Conservation (phyloP, 768 basidiomycete species). For the Suillus subaureus region DNA sequence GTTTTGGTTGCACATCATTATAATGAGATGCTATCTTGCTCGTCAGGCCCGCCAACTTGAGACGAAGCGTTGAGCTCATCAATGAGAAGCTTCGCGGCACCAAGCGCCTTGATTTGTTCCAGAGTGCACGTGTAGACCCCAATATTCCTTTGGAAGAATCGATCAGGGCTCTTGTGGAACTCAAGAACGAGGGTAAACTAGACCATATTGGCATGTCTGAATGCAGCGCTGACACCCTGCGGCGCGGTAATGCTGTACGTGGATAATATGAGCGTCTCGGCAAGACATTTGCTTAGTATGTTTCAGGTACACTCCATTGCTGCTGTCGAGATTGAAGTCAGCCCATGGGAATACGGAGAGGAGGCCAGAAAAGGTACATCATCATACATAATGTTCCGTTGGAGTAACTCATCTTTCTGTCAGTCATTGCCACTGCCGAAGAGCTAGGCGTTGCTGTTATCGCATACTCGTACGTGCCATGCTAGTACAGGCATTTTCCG, state of each 20-base stretch:
- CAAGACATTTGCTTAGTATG: background rate
- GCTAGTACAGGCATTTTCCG: background rate
- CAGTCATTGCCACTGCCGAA: slow-evolving; percentile 53
- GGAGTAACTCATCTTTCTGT: background rate
- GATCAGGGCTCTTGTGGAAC: slow-evolving; percentile 41
- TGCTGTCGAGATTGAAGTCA: slow-evolving; percentile 69
- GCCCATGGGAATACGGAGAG: slow-evolving; percentile 59
- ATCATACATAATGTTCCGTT: too few relatives aligned
- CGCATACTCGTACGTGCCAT: slow-evolving; percentile 52
- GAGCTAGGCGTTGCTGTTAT: slow-evolving; percentile 62
- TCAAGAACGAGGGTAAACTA: slow-evolving; percentile 40
- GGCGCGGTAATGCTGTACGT: slow-evolving; percentile 36
- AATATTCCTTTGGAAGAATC: slow-evolving; percentile 48
- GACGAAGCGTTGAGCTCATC: slow-evolving; percentile 49
- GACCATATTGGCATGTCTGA: slow-evolving; percentile 64
- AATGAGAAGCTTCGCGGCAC: slow-evolving; percentile 48
- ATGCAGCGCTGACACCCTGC: slow-evolving; percentile 50
- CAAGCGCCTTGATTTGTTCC: slow-evolving; percentile 62
- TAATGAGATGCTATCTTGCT: slow-evolving; percentile 16
- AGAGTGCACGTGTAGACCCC: slow-evolving; percentile 50
- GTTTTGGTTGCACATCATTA: background rate
- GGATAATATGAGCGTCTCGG: background rate
- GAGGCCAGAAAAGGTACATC: slow-evolving; percentile 46
- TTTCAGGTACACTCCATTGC: slow-evolving; percentile 54
- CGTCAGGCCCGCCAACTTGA: slow-evolving; percentile 40